Base-by-base conservation (phyloP, 208 protist genomes). In the Leishmania lainsoni region DNA sequence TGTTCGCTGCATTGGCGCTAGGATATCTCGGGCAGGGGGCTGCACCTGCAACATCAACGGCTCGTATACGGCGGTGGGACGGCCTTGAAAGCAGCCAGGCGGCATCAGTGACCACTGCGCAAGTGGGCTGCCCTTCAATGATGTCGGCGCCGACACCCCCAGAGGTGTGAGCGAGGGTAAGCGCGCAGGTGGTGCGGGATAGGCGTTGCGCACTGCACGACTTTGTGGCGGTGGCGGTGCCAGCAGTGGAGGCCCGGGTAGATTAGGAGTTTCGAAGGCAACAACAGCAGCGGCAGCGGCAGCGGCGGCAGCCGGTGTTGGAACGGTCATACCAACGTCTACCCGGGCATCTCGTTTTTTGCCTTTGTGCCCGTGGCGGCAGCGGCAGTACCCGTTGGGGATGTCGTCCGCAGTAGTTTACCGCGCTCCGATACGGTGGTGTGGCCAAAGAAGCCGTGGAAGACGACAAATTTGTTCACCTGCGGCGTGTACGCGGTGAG, bases 401-500 rank as follows among this genome's bases (percentile, higher is more conserved):
- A 74, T 32, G 78, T 29, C 29, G 59, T 35, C 17, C 89, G 87
- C 22, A 79, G 70, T 58, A 92, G 81, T 75, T 78, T 83, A 17
- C 88, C 88, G 5, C 88, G 83, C 80, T 93, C 90, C 16, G 87
- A 87, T 4, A 91, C 86, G 42, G 78, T 85, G 39, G 90, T 91
- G 51, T 76, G 45, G 49, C 94, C 91, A 79, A 97, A 98, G 76
- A 97, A 99, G 17, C 78, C 54, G 35, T 96, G 80, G 74, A 97
- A 98, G n/a, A 98, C 94, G 5, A 98, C 96, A 73, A 98, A 98
- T 81, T 99, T 97, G 82, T 99, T 98, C 17, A 79, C 85, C 88
- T 99, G 95, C 59, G 94, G 93, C 9, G 85, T 87, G 85, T 89
- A 97, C 17, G 90, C 83, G 14, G 56, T 75, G 32, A 99, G 86